Percentiles rank a stretch among this genome's conserved stretches.
Evolutionary conservation across 331 rosid genomes (phyloP).

Genomic region (Malus hybrid): DNA sequence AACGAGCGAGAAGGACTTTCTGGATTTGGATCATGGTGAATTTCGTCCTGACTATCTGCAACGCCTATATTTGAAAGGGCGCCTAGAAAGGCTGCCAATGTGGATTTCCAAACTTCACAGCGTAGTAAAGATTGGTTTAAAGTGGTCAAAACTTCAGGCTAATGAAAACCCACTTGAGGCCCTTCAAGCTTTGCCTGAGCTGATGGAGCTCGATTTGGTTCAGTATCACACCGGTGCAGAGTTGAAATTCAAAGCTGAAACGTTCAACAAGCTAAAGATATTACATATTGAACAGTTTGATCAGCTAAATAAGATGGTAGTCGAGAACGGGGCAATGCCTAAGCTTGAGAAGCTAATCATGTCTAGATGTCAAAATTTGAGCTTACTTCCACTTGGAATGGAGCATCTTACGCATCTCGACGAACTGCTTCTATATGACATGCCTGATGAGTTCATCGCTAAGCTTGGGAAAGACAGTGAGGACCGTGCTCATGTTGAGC

Average conservation of each 20-base stretch:
- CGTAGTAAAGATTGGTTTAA: neutral
- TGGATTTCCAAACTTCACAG: neutral
- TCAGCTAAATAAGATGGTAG: neutral
- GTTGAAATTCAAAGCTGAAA: neutral
- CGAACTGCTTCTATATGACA: slow-evolving; percentile 7
- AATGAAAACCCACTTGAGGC: neutral
- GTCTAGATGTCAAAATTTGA: neutral
- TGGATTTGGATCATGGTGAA: neutral
- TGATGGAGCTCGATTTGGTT: too few species aligned
- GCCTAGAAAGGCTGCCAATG: neutral
- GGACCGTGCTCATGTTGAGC: neutral
- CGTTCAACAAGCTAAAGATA: slow-evolving; percentile 1
- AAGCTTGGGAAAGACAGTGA: neutral
- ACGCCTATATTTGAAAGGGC: slow-evolving; percentile 4
- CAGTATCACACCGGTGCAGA: too few species aligned
- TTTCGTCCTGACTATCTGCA: neutral
- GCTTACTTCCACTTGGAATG: slow-evolving; percentile 6
- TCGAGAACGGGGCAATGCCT: slow-evolving; percentile 5
- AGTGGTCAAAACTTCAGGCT: slow-evolving; percentile 1
- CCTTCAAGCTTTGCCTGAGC: neutral
- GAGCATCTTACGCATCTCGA: neutral
- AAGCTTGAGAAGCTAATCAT: slow-evolving; percentile 8
- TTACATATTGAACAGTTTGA: neutral
- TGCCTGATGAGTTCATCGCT: neutral
- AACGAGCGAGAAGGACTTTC: neutral